Percentiles rank a stretch among this genome's conserved stretches.
phyloP scores from a whole-genome alignment of 495 filamentous ascomycete species.

The Podospora australis region DNA sequence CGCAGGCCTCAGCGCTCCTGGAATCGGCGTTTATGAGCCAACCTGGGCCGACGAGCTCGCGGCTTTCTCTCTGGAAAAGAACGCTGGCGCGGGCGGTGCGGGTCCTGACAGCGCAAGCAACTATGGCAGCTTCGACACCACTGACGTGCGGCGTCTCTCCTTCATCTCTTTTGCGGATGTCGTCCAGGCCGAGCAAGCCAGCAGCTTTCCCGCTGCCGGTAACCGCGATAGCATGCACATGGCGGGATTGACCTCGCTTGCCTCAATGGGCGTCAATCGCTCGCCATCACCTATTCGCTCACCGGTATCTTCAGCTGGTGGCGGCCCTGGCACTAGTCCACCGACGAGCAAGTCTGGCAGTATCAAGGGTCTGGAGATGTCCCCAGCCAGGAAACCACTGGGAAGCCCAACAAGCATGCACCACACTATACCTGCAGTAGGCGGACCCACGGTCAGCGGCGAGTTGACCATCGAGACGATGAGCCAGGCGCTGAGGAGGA shows the following conservation, averaged over 20 bases:
- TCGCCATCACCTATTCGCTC: conserved; percentile 69
- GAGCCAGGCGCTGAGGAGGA: conserved; percentile 76
- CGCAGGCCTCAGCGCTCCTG: no score
- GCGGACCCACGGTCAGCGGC: conserved; percentile 41
- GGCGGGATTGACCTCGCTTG: conserved; percentile 45
- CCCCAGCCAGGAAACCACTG: conserved; percentile 31
- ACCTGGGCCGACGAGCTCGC: conserved; percentile 52
- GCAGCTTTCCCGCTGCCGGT: conserved; percentile 1
- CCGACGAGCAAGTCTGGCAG: conserved; percentile 62
- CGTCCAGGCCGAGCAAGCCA: conserved; percentile 76
- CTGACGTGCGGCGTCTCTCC: conserved; percentile 73
- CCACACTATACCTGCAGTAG: conserved; percentile 9
- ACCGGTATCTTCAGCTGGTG: conserved; percentile 54
- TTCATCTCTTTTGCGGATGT: conserved; percentile 96
- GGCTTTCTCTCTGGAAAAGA: conserved; percentile 38
- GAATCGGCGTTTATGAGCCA: conserved; percentile 28
- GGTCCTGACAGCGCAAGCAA: conserved; percentile 55
- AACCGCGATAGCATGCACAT: conserved; percentile 54
- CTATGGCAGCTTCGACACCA: conserved; percentile 64
- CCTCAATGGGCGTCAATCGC: conserved; percentile 44
- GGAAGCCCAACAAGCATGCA: conserved; percentile 38
- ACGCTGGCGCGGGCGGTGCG: conserved; percentile 12
- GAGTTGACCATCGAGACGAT: conserved; percentile 86
- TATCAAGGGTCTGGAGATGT: conserved; percentile 56
- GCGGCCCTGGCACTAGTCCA: conserved; percentile 53